Conservation (phyloP, 2,329 filamentous ascomycete genomes). For the Aspergillus persii region DNA sequence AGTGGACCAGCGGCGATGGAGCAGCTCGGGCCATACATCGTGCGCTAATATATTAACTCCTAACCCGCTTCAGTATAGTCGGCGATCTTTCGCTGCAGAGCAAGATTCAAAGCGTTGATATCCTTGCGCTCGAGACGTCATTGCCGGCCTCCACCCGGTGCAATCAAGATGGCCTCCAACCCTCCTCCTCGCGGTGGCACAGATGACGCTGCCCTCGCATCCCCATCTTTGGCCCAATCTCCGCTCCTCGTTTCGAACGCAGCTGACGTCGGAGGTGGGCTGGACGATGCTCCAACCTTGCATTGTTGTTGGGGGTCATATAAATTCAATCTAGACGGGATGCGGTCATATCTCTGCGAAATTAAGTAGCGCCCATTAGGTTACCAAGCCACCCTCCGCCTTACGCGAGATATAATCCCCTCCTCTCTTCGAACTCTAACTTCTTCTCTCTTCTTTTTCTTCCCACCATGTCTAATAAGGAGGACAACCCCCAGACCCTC, state of each 20-base stretch:
- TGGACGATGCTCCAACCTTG: not conserved
- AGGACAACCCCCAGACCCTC: conserved; percentile 11
- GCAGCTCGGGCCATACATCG: conserved; percentile 8
- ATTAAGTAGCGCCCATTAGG: conserved; percentile 3
- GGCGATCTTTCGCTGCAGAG: conserved; percentile 3
- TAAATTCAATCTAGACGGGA: conserved; percentile 3
- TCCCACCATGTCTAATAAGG: conserved; percentile 32
- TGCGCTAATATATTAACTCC: conserved; percentile 8
- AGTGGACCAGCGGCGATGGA: conserved; percentile 8
- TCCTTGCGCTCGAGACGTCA: conserved; percentile 7
- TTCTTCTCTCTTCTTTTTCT: conserved; percentile 18
- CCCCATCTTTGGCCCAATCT: conserved; percentile 1
- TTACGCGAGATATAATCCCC: conserved; percentile 5
- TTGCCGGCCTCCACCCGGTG: not conserved
- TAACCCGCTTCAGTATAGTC: not conserved
- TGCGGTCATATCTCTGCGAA: conserved; percentile 21
- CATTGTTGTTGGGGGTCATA: not conserved
- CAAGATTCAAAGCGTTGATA: not conserved
- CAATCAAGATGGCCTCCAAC: conserved; percentile 14
- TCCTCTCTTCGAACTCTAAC: conserved; percentile 3
- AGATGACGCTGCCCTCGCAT: conserved; percentile 4
- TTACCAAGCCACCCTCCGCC: not conserved
- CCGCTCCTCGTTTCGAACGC: not conserved
- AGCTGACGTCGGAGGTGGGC: conserved; percentile 9
- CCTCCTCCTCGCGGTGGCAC: not conserved